Evolutionary conservation across 495 filamentous ascomycete species (phyloP), one percentile per base, ranked within the genome.

Genomic region (Daldinia decipiens): DNA sequence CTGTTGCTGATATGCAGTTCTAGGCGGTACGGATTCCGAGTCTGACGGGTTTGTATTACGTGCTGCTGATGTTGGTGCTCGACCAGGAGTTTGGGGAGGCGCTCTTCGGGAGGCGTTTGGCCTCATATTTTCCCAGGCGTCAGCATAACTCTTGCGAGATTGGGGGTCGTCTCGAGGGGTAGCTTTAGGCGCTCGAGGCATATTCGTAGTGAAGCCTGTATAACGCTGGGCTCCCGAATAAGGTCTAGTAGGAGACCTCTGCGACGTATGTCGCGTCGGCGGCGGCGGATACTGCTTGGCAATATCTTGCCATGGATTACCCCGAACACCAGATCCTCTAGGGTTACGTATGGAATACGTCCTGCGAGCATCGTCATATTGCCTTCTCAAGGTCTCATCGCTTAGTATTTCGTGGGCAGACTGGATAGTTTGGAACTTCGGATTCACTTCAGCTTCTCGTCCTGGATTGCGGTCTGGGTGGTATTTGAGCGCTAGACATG

Each of bases 401-500:
- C 83, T 85, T 27, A 98, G 83, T 29, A 98, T 86, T 75, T 97
- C 94, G 68, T 95, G 88, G 24, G 94, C 94, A 1, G 90, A 85
- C 76, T 95, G 92, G 60, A 97, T 96, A 29, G 87, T 84, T 74
- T 95, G 90, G 73, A 97, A 97, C 74, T 91, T 91, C 19, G 92
- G 81, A 63, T 89, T 92, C 63, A 90, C 90, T 69, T 93, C 92
- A 21, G 84, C 74, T 79, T 97, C 94, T 67, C 85, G 85, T 47
- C 94, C 94, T 4, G 90, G 92, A 72, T 98, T 97, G 47, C 93
- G 89, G 77, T 98, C 94, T 6, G 94, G 94, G 74, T 98, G 94
- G 71, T 89, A 96, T 73, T 89, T 89, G 27, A 95, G 84, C 36
- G 93, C 94, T 95, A 68, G 17, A 54, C 15, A 59, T 15, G 15